Conservation (phyloP, 116 monocot genomes). For the Zostera marina region DNA sequence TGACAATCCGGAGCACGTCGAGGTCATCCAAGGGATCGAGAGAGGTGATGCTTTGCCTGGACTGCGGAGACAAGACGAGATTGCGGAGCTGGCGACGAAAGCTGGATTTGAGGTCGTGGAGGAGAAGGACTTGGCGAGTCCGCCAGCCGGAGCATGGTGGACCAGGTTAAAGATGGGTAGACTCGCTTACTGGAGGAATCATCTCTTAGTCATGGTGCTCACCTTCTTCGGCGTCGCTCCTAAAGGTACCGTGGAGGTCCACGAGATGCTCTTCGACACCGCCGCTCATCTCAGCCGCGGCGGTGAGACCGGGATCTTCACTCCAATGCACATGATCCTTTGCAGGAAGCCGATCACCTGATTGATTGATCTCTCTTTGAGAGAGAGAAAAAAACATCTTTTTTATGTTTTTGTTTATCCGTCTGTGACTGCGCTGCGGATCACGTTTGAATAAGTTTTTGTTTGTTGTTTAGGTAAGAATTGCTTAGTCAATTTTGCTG, state of each 20-base stretch:
- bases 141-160: constrained; percentile 63
- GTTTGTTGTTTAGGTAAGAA: too few relatives aligned
- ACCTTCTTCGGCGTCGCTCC: constrained; percentile 38
- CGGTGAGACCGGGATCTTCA: constrained; percentile 56
- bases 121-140: constrained; percentile 33
- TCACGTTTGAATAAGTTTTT: too few relatives aligned
- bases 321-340: constrained; percentile 61
- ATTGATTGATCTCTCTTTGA: not conserved
- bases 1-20: constrained; percentile 36
- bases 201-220: constrained; percentile 28
- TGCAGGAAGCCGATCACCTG: constrained; percentile 62
- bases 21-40: constrained; percentile 55
- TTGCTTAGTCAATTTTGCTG: too few relatives aligned
- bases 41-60: constrained; percentile 53
- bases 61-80: constrained; percentile 32
- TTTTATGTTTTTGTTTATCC: too few relatives aligned
- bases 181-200: constrained; percentile 55
- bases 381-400: too few relatives aligned
- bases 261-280: constrained; percentile 61
- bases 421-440: too few relatives aligned
- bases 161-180: constrained; percentile 46
- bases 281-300: constrained; percentile 36
- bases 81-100: constrained; percentile 23
- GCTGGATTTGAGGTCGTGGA: constrained; percentile 44
- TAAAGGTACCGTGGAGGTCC: constrained; percentile 49